Conservation (phyloP, 1,284 basidiomycete species). For the Austroboletus rostrupii region DNA sequence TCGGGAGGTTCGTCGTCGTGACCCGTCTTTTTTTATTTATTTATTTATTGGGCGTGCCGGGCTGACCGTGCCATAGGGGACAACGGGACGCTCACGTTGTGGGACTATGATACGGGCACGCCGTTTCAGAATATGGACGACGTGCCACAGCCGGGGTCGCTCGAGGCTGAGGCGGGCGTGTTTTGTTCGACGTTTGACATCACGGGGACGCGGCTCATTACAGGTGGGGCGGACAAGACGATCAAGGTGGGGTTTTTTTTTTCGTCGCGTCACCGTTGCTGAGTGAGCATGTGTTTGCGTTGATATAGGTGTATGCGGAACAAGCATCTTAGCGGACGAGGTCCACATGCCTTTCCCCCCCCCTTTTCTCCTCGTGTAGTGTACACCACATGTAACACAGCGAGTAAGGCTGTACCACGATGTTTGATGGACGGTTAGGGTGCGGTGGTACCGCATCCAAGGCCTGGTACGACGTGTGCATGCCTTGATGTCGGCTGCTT, state of each 20-base stretch:
- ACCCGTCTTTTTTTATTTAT: neutral
- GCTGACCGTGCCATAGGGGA: constrained; percentile 54
- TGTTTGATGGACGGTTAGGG: too few species aligned
- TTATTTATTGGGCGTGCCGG: too few species aligned
- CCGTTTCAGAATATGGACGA: constrained; percentile 95
- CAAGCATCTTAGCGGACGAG: constrained; percentile 32
- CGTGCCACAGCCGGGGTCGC: constrained; percentile 92
- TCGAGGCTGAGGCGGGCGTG: constrained; percentile 93
- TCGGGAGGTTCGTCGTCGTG: constrained; percentile 66
- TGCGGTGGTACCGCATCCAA: too few species aligned
- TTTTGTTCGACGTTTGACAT: constrained; percentile 97
- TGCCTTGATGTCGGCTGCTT: neutral
- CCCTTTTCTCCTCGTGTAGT: neutral
- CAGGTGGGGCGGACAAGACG: constrained; percentile 97
- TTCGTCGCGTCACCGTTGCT: neutral
- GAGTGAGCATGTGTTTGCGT: neutral
- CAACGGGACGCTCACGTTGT: constrained; percentile 85
- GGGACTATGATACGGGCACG: constrained; percentile 93
- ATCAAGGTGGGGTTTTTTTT: constrained; percentile 66
- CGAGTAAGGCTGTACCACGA: too few species aligned
- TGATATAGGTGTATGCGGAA: constrained; percentile 45
- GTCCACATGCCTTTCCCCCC: neutral
- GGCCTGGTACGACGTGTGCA: too few species aligned
- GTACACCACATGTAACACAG: neutral
- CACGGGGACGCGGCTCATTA: constrained; percentile 93